Evolutionary conservation across 2,329 filamentous ascomycete genomes (phyloP).

Genomic region (Thermoascus crustaceus): DNA sequence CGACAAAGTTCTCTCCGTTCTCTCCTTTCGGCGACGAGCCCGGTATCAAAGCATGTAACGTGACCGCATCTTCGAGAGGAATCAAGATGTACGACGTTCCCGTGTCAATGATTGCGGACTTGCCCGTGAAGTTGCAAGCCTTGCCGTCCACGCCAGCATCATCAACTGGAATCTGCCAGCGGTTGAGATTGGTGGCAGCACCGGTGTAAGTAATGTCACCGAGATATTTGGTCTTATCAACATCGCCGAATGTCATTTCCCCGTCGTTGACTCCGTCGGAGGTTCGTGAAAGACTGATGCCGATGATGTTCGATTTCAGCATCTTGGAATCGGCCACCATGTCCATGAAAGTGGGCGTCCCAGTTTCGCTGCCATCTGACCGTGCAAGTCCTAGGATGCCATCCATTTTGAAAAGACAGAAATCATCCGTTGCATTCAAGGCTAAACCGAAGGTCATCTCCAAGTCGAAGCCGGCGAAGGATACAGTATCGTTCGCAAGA

Average conservation of each 20-base stretch:
- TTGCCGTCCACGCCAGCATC: constrained; percentile 56
- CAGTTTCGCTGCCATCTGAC: constrained; percentile 43
- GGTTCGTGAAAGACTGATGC: constrained; percentile 60
- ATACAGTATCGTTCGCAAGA: constrained; percentile 58
- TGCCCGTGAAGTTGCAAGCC: constrained; percentile 44
- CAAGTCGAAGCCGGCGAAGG: constrained; percentile 57
- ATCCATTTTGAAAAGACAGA: constrained; percentile 72
- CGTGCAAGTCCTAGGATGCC: constrained; percentile 75
- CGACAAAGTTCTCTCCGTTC: constrained; percentile 55
- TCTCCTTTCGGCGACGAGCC: constrained; percentile 50
- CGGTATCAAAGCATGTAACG: constrained; percentile 60
- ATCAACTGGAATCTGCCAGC: constrained; percentile 67
- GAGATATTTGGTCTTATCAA: constrained; percentile 58
- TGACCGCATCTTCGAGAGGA: constrained; percentile 56
- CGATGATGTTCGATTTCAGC: constrained; percentile 60
- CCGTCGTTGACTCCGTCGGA: constrained; percentile 61
- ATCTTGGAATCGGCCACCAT: constrained; percentile 49
- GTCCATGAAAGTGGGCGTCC: constrained; percentile 58
- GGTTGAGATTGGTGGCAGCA: constrained; percentile 44
- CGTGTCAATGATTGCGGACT: constrained; percentile 69
- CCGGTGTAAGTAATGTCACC: constrained; percentile 61
- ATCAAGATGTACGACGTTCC: constrained; percentile 75
- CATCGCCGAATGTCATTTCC: constrained; percentile 66
- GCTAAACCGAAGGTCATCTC: constrained; percentile 65
- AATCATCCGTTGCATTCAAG: constrained; percentile 62